These are phyloP conservation scores for Hemileccinum impolitum DNA, from an alignment of 768 basidiomycete genomes.

Conservation along the genomic window DNA sequence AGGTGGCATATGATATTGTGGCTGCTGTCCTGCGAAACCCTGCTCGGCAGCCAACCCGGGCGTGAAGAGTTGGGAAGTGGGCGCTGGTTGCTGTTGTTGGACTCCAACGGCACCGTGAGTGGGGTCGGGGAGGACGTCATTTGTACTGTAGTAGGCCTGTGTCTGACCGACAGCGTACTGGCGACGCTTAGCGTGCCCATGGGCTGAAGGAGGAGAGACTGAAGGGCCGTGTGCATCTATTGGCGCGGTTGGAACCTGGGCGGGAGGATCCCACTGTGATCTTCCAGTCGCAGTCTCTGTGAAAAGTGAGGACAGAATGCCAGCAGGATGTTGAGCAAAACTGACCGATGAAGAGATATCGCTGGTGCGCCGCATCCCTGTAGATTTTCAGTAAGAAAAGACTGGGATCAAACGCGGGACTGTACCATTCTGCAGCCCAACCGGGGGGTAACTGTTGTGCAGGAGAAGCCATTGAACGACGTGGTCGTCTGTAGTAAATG, in stretches of 20 bases:
- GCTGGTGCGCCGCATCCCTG: constrained; percentile 79
- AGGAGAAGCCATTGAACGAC: constrained; percentile 42
- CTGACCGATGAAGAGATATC: constrained; percentile 88
- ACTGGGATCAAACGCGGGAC: neutral
- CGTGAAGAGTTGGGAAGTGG: constrained; percentile 66
- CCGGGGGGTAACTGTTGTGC: constrained; percentile 81
- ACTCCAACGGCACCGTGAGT: constrained; percentile 37
- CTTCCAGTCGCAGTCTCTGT: constrained; percentile 80
- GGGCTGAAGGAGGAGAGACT: constrained; percentile 41
- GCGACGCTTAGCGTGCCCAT: constrained; percentile 63
- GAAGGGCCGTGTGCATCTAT: constrained; percentile 40
- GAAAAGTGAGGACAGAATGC: constrained; percentile 9
- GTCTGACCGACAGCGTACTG: constrained; percentile 96
- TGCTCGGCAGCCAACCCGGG: constrained; percentile 75
- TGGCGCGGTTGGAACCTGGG: constrained; percentile 35
- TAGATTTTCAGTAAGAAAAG: constrained; percentile 12
- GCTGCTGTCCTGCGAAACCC: constrained; percentile 58
- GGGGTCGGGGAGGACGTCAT: constrained; percentile 44
- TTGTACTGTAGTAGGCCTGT: constrained; percentile 74
- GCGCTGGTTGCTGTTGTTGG: constrained; percentile 36
- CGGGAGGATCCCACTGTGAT: constrained; percentile 87
- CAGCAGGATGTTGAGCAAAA: constrained; percentile 15
- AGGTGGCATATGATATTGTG: constrained; percentile 49
- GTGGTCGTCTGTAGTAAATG: neutral
- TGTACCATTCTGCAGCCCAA: constrained; percentile 91